Conservation (phyloP, 2,329 filamentous ascomycete genomes). For the Fusarium mexicanum region DNA sequence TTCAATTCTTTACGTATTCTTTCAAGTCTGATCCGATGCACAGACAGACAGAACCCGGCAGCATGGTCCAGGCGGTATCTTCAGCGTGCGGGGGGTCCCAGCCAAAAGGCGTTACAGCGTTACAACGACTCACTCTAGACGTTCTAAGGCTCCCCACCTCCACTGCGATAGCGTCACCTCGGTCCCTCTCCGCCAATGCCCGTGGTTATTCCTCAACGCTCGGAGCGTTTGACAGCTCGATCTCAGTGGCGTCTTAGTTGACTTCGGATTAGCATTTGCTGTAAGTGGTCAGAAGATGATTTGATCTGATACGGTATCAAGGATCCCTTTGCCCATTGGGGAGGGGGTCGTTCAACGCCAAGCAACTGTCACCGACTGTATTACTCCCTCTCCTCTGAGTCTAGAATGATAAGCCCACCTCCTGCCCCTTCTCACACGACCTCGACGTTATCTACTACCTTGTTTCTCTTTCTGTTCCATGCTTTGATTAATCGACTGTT, state of each 20-base stretch:
- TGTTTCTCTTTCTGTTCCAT: constrained; percentile 4
- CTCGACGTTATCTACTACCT: constrained; percentile 13
- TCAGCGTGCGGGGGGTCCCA: constrained; percentile 14
- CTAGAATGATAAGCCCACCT: constrained; percentile 41
- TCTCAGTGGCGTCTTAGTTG: constrained; percentile 25
- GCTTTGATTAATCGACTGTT: background rate
- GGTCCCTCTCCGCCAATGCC: constrained; percentile 22
- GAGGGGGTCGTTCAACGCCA: constrained; percentile 23
- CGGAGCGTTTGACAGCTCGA: constrained; percentile 35
- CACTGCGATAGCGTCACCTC: constrained; percentile 26
- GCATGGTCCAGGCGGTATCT: constrained; percentile 20
- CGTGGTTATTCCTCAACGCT: constrained; percentile 24
- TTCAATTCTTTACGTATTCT: background rate
- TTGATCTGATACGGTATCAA: constrained; percentile 15
- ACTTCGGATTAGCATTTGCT: background rate
- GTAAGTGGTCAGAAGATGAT: background rate
- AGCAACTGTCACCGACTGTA: constrained; percentile 31
- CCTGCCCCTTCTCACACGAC: constrained; percentile 34
- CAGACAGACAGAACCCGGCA: constrained; percentile 15
- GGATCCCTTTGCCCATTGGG: constrained; percentile 4
- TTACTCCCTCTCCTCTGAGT: background rate
- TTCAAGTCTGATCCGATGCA: background rate
- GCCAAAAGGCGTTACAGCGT: constrained; percentile 21
- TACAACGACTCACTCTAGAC: background rate
- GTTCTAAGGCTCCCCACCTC: constrained; percentile 11